Evolutionary conservation across 2,329 filamentous ascomycete species (phyloP).

Genomic region (Chalaropsis thielavioides): DNA sequence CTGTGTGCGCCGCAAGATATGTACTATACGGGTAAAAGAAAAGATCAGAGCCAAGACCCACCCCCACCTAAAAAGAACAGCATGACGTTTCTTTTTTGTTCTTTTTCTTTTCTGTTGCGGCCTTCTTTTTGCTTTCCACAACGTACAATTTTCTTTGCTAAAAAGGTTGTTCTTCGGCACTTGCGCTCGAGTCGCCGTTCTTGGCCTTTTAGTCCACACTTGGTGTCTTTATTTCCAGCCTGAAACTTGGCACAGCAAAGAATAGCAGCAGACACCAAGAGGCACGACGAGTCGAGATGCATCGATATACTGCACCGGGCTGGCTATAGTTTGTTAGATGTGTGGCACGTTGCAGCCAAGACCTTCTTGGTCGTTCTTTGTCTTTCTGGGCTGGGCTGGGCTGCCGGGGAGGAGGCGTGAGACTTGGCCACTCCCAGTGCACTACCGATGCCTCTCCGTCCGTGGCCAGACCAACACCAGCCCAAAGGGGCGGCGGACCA

Average conservation of each 20-base stretch:
- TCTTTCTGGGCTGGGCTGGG: no score
- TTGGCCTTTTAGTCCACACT: background rate
- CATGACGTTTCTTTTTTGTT: background rate
- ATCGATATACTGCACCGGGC: no score
- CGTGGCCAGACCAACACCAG: no score
- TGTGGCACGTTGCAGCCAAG: no score
- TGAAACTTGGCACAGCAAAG: background rate
- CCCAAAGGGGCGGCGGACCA: no score
- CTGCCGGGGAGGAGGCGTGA: no score
- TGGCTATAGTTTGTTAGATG: no score
- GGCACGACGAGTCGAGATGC: no score
- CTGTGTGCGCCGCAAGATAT: background rate
- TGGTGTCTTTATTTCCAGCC: background rate
- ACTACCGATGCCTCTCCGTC: no score
- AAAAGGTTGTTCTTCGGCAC: background rate
- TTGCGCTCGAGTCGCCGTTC: background rate
- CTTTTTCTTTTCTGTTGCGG: background rate
- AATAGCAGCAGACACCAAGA: background rate
- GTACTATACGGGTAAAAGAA: background rate
- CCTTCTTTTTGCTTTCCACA: background rate
- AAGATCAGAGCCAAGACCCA: background rate
- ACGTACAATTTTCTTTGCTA: background rate
- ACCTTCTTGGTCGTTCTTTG: no score
- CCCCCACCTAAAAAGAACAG: background rate
- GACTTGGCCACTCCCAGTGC: no score